A percentile compares a stretch with the other conserved stretches of the same genome.
Conservation (phyloP, 2,329 filamentous ascomycete species). For the Fusarium tupiense region DNA sequence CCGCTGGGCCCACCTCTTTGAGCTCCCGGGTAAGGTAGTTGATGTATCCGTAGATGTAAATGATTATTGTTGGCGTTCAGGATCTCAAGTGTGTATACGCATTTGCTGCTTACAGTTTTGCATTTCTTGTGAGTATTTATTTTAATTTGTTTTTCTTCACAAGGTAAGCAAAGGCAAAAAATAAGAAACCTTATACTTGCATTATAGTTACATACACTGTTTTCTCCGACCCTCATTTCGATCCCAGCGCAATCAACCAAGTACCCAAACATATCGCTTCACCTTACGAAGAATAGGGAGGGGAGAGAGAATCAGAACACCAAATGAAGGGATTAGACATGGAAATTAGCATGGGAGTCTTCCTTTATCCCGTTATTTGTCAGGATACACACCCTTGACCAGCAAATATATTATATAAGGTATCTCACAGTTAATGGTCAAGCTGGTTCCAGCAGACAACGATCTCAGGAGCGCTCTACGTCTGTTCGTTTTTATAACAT, state of each 20-base stretch:
- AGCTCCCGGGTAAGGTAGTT: constrained; percentile 7
- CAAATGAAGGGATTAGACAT: background rate
- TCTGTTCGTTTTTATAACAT: background rate
- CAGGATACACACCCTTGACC: background rate
- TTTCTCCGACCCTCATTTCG: background rate
- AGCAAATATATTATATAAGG: background rate
- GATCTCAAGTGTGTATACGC: background rate
- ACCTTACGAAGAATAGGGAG: background rate
- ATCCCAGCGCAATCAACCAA: background rate
- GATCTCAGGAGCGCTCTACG: background rate
- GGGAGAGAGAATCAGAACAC: background rate
- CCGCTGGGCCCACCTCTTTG: background rate
- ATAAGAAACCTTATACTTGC: background rate
- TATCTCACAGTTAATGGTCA: background rate
- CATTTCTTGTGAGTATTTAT: no score
- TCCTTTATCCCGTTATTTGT: background rate
- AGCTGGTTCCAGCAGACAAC: background rate
- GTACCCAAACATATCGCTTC: background rate
- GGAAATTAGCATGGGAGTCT: background rate
- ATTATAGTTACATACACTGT: background rate
- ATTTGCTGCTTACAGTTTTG: background rate
- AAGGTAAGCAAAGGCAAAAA: background rate
- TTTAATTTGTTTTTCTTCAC: background rate
- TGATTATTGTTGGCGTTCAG: background rate
- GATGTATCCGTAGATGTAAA: background rate